phyloP scores from a whole-genome alignment of 768 basidiomycete species.

The Amyloporia xantha region DNA sequence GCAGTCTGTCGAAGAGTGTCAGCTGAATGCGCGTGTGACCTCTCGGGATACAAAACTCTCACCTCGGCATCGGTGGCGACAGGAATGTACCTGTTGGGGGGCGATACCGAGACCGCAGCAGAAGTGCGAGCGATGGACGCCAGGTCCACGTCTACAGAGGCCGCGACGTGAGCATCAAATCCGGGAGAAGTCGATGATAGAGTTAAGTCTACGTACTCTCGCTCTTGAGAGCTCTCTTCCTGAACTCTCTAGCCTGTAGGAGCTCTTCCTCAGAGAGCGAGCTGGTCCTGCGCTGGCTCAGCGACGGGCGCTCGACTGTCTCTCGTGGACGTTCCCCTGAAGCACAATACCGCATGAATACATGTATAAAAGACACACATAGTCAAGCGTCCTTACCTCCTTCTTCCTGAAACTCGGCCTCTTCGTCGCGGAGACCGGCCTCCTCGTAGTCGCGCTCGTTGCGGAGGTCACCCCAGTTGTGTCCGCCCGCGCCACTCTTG shows the following conservation, averaged over 20 bases:
- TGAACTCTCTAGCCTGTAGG: conserved; percentile 55
- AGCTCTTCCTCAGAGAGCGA: conserved; percentile 57
- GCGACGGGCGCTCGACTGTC: conserved; percentile 5
- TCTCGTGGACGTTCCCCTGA: no score
- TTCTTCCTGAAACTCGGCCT: conserved; percentile 33
- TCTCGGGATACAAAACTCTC: background rate
- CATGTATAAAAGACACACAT: no score
- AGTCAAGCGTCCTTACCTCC: no score
- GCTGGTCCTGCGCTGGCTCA: conserved; percentile 25
- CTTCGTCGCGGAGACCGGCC: conserved; percentile 53
- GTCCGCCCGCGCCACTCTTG: conserved; percentile 74
- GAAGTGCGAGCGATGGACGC: conserved; percentile 80
- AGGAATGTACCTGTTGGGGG: conserved; percentile 20
- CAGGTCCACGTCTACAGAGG: conserved; percentile 44
- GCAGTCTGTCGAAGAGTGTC: conserved; percentile 5
- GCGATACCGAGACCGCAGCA: conserved; percentile 57
- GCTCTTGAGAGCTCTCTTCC: conserved; percentile 67
- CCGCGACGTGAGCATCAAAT: background rate
- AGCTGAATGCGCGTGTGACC: conserved; percentile 1
- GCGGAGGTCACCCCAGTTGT: conserved; percentile 78
- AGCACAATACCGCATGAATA: no score
- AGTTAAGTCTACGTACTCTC: conserved; percentile 31
- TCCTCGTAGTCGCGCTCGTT: conserved; percentile 59
- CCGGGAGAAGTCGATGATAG: background rate
- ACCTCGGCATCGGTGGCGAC: conserved; percentile 25